phyloP scores from a whole-genome alignment of 495 filamentous ascomycete species.

The Xylaria telfairii region DNA sequence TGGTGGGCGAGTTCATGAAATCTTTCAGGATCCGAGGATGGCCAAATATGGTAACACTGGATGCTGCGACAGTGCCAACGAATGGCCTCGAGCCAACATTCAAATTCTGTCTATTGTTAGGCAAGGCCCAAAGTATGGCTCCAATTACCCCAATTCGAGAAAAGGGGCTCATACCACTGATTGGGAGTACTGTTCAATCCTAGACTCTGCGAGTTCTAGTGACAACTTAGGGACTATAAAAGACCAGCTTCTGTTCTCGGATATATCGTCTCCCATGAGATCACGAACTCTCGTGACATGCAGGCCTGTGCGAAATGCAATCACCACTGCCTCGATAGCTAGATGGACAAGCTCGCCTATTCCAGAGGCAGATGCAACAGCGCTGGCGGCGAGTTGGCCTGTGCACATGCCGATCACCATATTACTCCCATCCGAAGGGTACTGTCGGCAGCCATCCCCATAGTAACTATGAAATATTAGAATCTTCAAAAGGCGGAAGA shows the following conservation, averaged over 20 bases:
- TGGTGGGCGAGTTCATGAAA: slow-evolving; percentile 55
- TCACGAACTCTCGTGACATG: slow-evolving; percentile 53
- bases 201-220: neutral
- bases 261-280: neutral
- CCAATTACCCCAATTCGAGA: neutral
- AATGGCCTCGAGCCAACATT: slow-evolving; percentile 66
- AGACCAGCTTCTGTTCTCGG: neutral
- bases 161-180: neutral
- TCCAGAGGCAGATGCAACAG: slow-evolving; percentile 62
- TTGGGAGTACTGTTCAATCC: slow-evolving; percentile 2
- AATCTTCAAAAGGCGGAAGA: neutral
- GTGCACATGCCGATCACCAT: slow-evolving; percentile 65
- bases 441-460: neutral
- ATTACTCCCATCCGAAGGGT: slow-evolving; percentile 33
- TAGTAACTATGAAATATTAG: neutral
- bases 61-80: slow-evolving; percentile 70
- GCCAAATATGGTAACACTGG: slow-evolving; percentile 72
- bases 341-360: slow-evolving; percentile 63
- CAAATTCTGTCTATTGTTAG: slow-evolving; percentile 50
- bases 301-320: slow-evolving; percentile 69
- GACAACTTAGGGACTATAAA: neutral
- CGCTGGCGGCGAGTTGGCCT: slow-evolving; percentile 65
- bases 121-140: no score
- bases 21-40: slow-evolving; percentile 65
- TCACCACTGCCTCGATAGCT: slow-evolving; percentile 64